phyloP scores from a whole-genome alignment of 148 eudicot species.

The Persicaria maculosa region DNA sequence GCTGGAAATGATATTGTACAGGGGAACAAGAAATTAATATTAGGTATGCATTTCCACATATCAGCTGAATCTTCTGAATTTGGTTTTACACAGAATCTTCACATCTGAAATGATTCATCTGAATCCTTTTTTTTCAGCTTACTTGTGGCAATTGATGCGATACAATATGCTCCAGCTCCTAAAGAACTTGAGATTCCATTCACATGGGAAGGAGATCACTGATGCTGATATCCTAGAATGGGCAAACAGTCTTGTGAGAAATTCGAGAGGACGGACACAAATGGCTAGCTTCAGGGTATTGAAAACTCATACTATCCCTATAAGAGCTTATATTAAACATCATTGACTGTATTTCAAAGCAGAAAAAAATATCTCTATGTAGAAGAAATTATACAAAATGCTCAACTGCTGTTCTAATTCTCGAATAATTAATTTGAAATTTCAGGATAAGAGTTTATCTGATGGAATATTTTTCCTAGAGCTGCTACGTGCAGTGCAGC shows the following conservation, averaged over 20 bases:
- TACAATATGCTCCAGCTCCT: constrained; percentile 91
- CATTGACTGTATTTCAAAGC: background rate
- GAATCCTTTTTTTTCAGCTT: constrained; percentile 53
- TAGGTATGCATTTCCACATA: constrained; percentile 43
- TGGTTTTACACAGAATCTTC: background rate
- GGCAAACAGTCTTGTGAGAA: constrained; percentile 77
- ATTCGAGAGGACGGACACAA: constrained; percentile 55
- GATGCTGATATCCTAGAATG: constrained; percentile 90
- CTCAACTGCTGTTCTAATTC: background rate
- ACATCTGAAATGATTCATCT: constrained; percentile 2
- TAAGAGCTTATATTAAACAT: too few relatives aligned
- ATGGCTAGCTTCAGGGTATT: constrained; percentile 91
- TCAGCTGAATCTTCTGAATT: background rate
- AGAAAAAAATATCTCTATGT: background rate
- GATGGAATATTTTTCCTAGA: constrained; percentile 87
- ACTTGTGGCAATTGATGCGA: constrained; percentile 97
- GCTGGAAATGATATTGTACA: constrained; percentile 99
- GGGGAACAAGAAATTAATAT: constrained; percentile 89
- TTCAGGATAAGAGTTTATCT: constrained; percentile 86
- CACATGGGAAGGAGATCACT: constrained; percentile 83
- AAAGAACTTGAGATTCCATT: constrained; percentile 79
- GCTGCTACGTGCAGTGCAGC: constrained; percentile 89
- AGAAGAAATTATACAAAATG: background rate
- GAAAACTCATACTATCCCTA: background rate
- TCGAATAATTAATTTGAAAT: background rate